These are phyloP conservation scores for Astragalus glycyphyllos DNA, from an alignment of 306 rosid genomes.

Conservation along the genomic window DNA sequence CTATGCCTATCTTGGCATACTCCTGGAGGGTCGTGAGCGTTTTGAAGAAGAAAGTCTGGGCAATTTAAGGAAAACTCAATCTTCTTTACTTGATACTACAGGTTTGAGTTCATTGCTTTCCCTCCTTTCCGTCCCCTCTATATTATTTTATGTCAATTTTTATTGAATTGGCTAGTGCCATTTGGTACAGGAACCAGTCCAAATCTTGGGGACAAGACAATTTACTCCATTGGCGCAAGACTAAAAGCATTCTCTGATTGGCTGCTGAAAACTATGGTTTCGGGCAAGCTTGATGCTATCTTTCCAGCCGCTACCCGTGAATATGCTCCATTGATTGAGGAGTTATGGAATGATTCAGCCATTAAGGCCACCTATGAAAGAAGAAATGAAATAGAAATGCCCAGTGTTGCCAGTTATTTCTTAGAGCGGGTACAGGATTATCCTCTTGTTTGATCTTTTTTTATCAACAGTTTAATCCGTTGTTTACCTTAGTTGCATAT, in stretches of 20 bases:
- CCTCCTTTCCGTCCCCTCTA: constrained; percentile 30
- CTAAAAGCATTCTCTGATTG: constrained; percentile 95
- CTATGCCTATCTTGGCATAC: constrained; percentile 90
- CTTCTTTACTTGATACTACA: constrained; percentile 47
- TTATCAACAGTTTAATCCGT: constrained; percentile 23
- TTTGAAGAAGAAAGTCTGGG: constrained; percentile 85
- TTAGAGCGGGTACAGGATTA: constrained; percentile 79
- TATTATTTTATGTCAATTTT: not conserved
- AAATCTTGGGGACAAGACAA: constrained; percentile 52
- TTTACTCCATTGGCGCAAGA: constrained; percentile 85
- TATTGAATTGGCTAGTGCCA: constrained; percentile 24
- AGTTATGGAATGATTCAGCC: constrained; percentile 90
- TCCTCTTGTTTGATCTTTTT: constrained; percentile 24
- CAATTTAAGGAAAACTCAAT: constrained; percentile 53
- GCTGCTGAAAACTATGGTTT: constrained; percentile 93
- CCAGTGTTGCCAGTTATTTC: constrained; percentile 87
- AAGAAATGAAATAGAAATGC: constrained; percentile 89
- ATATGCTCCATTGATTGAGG: constrained; percentile 89
- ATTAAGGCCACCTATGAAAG: constrained; percentile 85
- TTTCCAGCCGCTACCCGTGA: constrained; percentile 99
- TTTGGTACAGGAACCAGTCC: constrained; percentile 59
- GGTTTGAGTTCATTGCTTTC: constrained; percentile 51
- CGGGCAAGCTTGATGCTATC: constrained; percentile 89
- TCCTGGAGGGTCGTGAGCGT: constrained; percentile 96
- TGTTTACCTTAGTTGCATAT: constrained; percentile 10